Base-by-base conservation (phyloP, 805 yeast genomes). In the Lipomyces yamanashiensis region DNA sequence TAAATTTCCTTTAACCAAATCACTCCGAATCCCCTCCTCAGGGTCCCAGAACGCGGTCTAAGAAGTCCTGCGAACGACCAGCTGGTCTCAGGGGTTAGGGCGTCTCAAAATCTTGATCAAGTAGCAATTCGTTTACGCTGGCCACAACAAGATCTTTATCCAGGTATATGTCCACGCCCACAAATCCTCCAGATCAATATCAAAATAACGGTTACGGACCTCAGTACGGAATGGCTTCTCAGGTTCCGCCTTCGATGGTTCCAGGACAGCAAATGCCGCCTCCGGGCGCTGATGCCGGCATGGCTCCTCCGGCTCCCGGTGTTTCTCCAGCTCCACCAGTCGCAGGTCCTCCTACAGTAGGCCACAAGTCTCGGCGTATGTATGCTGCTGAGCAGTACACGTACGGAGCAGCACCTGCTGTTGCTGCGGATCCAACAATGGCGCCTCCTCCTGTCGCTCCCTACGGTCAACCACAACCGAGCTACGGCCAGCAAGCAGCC, bases 361-460 rank as follows among this genome's bases (percentile, higher is more conserved):
- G 58, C 13, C 66, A 58, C 44, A 49, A 36, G 45, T 54, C 66
- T 7, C 79, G 82, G 67, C 80, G 86, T 67, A 79, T 76, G 53
- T 83, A 83, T 69, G 84, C 86, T 50, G 75, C 77, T 67, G 81
- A 79, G 67, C 85, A 81, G 74, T 78, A 76, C 70, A 74, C 75
- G 54, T 77, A 75, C 61, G 75, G 69, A 39, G 60, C 67, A 54
- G 72, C 70, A 9, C 71, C 72, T n/a, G 71, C 73, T 12, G 72
- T 71, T 37, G 72, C 72, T 45, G 69, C 33, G 5, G 63, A 58
- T 43, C 63, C 51, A 12, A 33, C 40, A 6, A 36, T 15, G 23
- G 40, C 9, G 8, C 55, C 34, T 17, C 55, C 41, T n/a, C 50
- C 57, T 3, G 47, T 58, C 19, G 58, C 57, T 34, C 54, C 50